Conservation (phyloP, 441 rosid genomes). For the Iberis amara region DNA sequence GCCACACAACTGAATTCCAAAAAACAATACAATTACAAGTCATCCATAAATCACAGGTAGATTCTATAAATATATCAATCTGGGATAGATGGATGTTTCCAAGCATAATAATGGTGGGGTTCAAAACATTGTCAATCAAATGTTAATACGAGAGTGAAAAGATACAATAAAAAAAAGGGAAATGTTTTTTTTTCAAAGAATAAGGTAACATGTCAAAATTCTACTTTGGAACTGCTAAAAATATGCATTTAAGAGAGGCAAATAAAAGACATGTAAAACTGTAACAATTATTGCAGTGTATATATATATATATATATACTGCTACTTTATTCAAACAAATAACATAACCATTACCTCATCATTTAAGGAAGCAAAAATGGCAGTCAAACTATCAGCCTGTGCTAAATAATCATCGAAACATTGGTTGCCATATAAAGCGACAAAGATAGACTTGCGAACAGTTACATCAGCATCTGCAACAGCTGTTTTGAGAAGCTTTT, state of each 20-base stretch:
- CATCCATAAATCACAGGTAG: conserved; percentile 1
- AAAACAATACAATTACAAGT: conserved; percentile 9
- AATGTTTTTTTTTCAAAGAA: conserved; percentile 4
- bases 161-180: conserved; percentile 2
- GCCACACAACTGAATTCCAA: conserved; percentile 7
- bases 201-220: conserved; percentile 6
- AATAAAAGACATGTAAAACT: too few relatives aligned
- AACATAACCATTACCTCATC: conserved; percentile 69
- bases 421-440: conserved; percentile 67
- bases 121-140: background rate
- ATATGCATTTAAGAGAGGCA: too few relatives aligned
- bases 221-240: background rate
- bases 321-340: conserved; percentile 20
- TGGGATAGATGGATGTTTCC: conserved; percentile 5
- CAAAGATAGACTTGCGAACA: conserved; percentile 90
- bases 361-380: conserved; percentile 96
- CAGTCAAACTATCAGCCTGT: conserved; percentile 97
- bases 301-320: conserved; percentile 2
- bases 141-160: conserved; percentile 7
- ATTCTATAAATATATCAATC: conserved; percentile 16
- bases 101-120: conserved; percentile 8
- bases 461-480: conserved; percentile 97
- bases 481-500: conserved; percentile 95
- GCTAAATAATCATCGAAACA: conserved; percentile 95
- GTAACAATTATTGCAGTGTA: background rate